These are phyloP conservation scores for Pyropia yezoensis DNA, from an alignment of 23 red algal genomes.

Conservation along the genomic window DNA sequence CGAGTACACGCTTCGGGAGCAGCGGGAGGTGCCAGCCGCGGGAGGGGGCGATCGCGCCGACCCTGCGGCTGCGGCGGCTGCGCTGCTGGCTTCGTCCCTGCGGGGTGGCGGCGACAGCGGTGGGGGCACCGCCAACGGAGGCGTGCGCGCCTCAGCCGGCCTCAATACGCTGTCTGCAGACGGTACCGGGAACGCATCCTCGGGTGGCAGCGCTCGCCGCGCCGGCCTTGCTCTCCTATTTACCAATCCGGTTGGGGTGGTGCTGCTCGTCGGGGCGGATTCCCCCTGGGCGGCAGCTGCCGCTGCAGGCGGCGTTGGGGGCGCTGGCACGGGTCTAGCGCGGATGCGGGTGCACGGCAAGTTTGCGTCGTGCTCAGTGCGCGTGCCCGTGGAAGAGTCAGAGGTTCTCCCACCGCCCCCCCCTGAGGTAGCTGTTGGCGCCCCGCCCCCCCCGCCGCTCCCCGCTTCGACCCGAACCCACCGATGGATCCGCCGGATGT, in stretches of 20 bases:
- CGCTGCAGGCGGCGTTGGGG: not conserved
- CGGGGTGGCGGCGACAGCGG: not conserved
- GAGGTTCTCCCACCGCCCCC: conserved; percentile 9
- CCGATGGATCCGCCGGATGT: conserved; percentile 26
- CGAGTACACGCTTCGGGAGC: conserved; percentile 4
- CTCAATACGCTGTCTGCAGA: too few relatives aligned
- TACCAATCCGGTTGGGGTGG: too few relatives aligned
- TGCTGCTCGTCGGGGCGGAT: too few relatives aligned
- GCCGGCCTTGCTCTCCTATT: too few relatives aligned
- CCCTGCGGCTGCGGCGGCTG: conserved; percentile 1
- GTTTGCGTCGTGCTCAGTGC: conserved; percentile 11
- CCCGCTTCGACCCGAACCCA: not conserved
- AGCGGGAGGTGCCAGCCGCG: not conserved
- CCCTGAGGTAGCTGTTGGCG: not conserved
- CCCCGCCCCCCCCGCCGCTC: too few relatives aligned
- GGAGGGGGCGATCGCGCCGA: conserved; percentile 15
- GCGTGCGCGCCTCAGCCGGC: not conserved
- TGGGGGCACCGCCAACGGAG: not conserved
- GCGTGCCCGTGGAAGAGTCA: not conserved
- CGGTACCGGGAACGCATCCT: too few relatives aligned
- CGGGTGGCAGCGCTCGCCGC: too few relatives aligned
- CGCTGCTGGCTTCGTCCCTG: not conserved
- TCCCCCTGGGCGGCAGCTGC: not conserved
- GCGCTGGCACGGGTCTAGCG: not conserved
- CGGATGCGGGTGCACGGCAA: conserved; percentile 30